Evolutionary conservation across 495 filamentous ascomycete species (phyloP), one percentile per base, ranked within the genome.

Genomic region (Apodospora peruviana): DNA sequence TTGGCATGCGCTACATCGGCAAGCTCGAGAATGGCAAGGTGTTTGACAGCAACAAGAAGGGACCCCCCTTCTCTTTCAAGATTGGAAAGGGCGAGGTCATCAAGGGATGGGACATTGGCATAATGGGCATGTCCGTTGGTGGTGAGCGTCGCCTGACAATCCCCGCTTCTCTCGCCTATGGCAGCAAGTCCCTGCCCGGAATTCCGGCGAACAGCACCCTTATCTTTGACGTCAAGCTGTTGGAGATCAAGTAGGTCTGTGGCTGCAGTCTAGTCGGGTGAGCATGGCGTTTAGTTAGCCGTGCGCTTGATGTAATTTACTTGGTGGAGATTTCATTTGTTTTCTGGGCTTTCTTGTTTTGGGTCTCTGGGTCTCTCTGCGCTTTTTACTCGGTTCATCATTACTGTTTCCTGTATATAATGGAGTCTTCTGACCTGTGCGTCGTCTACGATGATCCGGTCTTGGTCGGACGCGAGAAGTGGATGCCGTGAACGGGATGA

Each of bases 21-120:
- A 99, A 97, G 79, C 82, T 90, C 50, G 78, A 82, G 61, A 82
- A 91, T 66, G 88, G 88, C 68, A 95, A 96, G 72, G 79, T 90
- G 50, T 99, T 99, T 60, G 93, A 97, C 68, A 70, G 86, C 56
- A 97, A 97, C 79, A 97, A 95, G 77, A 95, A 91, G 74, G 93
- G 93, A 56, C 86, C 91, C 71, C 91, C 94, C 17, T 99, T 99
- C 74, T 78, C 75, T 57, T 96, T 97, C 83, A 91, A 88, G 70
- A 78, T 95, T 42, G 93, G 94, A 55, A 81, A 80, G 65, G 90
- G 90, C 49, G 88, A 96, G 62, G 93, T 99, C 56, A 97, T 99
- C 74, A 91, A 95, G 79, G 93, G 93, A 56, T 96, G 91, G 93
- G 94, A 99, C 64, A 82, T 96, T 52, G 93, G 93, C 67, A 72